phyloP scores from a whole-genome alignment of 768 basidiomycete species.

The Kwoniella shandongensis region DNA sequence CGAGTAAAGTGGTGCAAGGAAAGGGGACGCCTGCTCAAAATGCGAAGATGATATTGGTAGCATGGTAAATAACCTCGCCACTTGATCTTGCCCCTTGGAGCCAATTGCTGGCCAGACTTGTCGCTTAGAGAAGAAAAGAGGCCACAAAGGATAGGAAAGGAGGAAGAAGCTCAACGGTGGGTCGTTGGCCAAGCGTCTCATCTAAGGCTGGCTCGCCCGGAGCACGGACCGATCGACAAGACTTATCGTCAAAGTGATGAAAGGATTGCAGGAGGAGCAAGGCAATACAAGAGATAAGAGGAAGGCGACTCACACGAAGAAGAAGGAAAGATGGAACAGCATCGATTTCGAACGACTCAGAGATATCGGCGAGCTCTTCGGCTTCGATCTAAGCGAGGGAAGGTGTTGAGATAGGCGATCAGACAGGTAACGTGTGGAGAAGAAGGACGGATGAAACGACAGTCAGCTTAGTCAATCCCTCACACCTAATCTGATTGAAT shows the following conservation, averaged over 20 bases:
- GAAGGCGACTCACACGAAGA: slow-evolving; percentile 63
- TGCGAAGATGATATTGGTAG: too few relatives aligned
- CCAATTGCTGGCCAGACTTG: too few relatives aligned
- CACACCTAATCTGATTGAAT: too few relatives aligned
- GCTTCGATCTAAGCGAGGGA: slow-evolving; percentile 47
- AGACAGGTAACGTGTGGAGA: not conserved
- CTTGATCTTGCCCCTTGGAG: too few relatives aligned
- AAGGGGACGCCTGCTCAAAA: too few relatives aligned
- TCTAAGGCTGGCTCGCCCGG: too few relatives aligned
- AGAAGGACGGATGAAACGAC: slow-evolving; percentile 31
- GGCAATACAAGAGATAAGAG: not conserved
- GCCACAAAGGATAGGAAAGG: not conserved
- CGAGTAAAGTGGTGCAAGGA: too few relatives aligned
- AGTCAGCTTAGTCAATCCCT: not conserved
- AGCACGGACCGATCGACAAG: too few relatives aligned
- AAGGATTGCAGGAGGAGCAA: slow-evolving; percentile 33
- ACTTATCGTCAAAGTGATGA: too few relatives aligned
- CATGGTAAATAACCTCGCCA: too few relatives aligned
- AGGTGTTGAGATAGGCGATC: not conserved
- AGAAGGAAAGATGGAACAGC: slow-evolving; percentile 83
- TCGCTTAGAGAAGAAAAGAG: slow-evolving; percentile 3
- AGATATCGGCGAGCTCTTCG: slow-evolving; percentile 64
- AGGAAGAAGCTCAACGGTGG: not conserved
- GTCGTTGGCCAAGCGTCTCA: too few relatives aligned
- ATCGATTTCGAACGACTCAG: slow-evolving; percentile 88